These are phyloP conservation scores for Mycena indigotica DNA, from an alignment of 768 basidiomycete species.

Conservation along the genomic window DNA sequence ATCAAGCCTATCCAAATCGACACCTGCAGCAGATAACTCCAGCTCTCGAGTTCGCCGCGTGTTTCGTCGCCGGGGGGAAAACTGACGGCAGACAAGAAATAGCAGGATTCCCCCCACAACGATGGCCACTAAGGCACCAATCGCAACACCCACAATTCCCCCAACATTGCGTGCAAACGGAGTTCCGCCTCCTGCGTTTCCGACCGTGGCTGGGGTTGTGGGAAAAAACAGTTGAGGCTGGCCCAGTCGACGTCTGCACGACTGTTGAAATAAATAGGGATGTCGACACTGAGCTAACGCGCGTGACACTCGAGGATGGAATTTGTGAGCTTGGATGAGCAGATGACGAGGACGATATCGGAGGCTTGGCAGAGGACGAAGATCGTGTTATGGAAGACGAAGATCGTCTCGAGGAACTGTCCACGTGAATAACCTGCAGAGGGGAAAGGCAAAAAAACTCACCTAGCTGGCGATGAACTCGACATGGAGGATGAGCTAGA, in stretches of 20 bases:
- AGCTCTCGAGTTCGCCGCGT: not conserved
- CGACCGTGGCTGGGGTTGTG: not conserved
- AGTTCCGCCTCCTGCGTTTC: not conserved
- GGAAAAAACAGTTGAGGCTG: not conserved
- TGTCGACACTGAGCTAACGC: not conserved
- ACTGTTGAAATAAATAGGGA: constrained; percentile 1
- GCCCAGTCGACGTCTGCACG: not conserved
- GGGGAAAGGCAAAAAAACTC: not conserved
- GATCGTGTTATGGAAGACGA: not conserved
- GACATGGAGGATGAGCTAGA: not conserved
- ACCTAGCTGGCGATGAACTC: not conserved
- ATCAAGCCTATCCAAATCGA: not conserved
- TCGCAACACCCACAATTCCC: constrained; percentile 13
- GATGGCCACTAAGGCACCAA: constrained; percentile 8
- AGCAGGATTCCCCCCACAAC: constrained; percentile 5
- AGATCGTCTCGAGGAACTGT: not conserved
- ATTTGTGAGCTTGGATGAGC: too few relatives aligned
- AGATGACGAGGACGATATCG: not conserved
- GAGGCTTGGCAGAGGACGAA: not conserved
- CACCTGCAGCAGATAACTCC: not conserved
- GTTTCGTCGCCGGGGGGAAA: not conserved
- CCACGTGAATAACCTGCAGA: not conserved
- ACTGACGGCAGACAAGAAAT: constrained; percentile 3
- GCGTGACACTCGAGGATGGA: not conserved
- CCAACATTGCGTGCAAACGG: constrained; percentile 11